These are phyloP conservation scores for Talaromyces proteolyticus DNA, from an alignment of 495 filamentous ascomycete genomes.

Conservation along the genomic window DNA sequence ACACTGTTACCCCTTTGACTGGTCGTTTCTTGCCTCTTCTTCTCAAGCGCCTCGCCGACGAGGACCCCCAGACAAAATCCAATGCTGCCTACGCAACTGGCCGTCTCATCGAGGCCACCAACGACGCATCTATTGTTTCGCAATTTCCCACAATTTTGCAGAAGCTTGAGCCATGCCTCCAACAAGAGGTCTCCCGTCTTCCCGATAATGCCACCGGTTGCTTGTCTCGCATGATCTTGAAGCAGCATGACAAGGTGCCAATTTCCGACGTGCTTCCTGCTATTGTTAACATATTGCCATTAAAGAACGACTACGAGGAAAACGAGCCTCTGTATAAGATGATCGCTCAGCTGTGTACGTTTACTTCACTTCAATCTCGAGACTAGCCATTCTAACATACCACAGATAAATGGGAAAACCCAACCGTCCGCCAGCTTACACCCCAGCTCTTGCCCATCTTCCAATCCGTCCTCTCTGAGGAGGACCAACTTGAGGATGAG, in stretches of 20 bases:
- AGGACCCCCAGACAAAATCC: constrained; percentile 87
- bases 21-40: constrained; percentile 69
- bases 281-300: constrained; percentile 70
- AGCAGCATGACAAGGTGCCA: constrained; percentile 72
- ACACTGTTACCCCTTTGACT: constrained; percentile 71
- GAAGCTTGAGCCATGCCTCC: constrained; percentile 79
- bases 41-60: constrained; percentile 79
- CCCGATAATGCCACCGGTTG: constrained; percentile 95
- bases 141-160: constrained; percentile 68
- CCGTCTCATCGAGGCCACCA: constrained; percentile 70
- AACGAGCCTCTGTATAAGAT: constrained; percentile 87
- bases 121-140: constrained; percentile 63
- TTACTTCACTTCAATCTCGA: background rate
- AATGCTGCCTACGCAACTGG: constrained; percentile 91
- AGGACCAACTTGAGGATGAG: constrained; percentile 79
- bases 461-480: constrained; percentile 70
- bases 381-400: constrained; percentile 12
- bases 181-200: constrained; percentile 65
- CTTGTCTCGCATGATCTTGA: constrained; percentile 84
- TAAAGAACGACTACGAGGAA: constrained; percentile 95
- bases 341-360: constrained; percentile 81
- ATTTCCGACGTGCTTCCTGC: constrained; percentile 74
- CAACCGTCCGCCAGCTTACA: constrained; percentile 69
- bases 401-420: constrained; percentile 64
- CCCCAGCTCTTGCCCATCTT: constrained; percentile 73